Evolutionary conservation across 2,329 filamentous ascomycete species (phyloP).

Genomic region (Diplodia sapinea): DNA sequence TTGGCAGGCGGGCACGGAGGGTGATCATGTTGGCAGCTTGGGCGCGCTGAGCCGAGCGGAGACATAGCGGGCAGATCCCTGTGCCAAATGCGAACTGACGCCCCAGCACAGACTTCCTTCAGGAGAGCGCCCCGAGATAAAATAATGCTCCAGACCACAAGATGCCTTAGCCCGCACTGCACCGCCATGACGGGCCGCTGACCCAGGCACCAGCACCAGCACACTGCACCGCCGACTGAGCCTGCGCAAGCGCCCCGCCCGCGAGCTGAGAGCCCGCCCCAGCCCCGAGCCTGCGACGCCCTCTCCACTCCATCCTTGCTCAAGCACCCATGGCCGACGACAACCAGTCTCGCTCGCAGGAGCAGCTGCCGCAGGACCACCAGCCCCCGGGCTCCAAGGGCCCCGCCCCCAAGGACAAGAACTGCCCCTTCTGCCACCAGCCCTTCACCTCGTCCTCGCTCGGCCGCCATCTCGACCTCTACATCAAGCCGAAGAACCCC

Average conservation of each 20-base stretch:
- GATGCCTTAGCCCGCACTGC: slow-evolving; percentile 13
- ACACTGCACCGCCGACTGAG: background rate
- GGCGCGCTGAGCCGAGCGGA: background rate
- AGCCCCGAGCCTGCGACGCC: background rate
- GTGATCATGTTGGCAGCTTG: background rate
- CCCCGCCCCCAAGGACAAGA: slow-evolving; percentile 77
- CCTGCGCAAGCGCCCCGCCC: background rate
- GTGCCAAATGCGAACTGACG: slow-evolving; percentile 20
- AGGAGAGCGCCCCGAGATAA: slow-evolving; percentile 29
- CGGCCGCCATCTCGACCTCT: slow-evolving; percentile 90
- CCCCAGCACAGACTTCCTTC: slow-evolving; percentile 30
- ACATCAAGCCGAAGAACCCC: slow-evolving; percentile 92
- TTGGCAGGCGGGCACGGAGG: background rate
- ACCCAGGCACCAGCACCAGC: background rate
- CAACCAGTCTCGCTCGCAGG: slow-evolving; percentile 48
- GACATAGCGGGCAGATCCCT: slow-evolving; percentile 25
- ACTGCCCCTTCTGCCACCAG: slow-evolving; percentile 86
- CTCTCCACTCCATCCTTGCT: slow-evolving; percentile 28
- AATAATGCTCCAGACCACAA: slow-evolving; percentile 29
- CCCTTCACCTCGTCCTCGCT: slow-evolving; percentile 92
- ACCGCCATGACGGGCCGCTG: slow-evolving; percentile 28
- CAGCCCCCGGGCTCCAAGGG: slow-evolving; percentile 44
- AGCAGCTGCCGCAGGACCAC: slow-evolving; percentile 34
- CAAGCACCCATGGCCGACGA: slow-evolving; percentile 42
- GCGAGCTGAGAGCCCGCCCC: background rate